phyloP scores from a whole-genome alignment of 148 eudicot species.

The Amaranthus cruentus region DNA sequence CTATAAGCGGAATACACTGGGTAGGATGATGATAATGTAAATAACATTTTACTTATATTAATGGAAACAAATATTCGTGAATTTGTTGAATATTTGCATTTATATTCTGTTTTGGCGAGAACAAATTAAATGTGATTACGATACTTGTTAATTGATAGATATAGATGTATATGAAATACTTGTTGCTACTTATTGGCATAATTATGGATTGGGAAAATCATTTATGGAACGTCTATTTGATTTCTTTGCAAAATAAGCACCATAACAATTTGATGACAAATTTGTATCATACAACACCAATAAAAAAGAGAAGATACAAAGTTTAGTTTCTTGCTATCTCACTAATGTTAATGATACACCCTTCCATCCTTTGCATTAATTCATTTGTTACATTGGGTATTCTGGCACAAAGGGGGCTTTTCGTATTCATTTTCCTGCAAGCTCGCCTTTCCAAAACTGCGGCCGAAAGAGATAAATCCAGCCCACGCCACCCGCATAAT shows the following conservation, averaged over 20 bases:
- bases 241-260: background rate
- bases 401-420: constrained; percentile 1
- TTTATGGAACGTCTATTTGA: background rate
- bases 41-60: too few relatives aligned
- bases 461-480: constrained; percentile 3
- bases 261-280: constrained; percentile 8
- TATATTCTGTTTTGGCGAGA: too few relatives aligned
- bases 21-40: too few relatives aligned
- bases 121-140: too few relatives aligned
- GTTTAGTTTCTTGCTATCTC: constrained; percentile 5
- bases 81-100: too few relatives aligned
- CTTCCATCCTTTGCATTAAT: background rate
- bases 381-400: background rate
- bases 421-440: constrained; percentile 16
- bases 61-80: too few relatives aligned
- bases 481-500: constrained; percentile 8
- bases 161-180: too few relatives aligned
- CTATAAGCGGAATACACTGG: too few relatives aligned
- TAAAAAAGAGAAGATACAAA: background rate
- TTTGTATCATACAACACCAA: constrained; percentile 17
- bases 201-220: too few relatives aligned
- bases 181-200: too few relatives aligned
- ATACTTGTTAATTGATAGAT: too few relatives aligned
- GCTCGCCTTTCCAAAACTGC: constrained; percentile 28
- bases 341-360: background rate